phyloP scores from a whole-genome alignment of 495 filamentous ascomycete species.

The Neurospora terricola region DNA sequence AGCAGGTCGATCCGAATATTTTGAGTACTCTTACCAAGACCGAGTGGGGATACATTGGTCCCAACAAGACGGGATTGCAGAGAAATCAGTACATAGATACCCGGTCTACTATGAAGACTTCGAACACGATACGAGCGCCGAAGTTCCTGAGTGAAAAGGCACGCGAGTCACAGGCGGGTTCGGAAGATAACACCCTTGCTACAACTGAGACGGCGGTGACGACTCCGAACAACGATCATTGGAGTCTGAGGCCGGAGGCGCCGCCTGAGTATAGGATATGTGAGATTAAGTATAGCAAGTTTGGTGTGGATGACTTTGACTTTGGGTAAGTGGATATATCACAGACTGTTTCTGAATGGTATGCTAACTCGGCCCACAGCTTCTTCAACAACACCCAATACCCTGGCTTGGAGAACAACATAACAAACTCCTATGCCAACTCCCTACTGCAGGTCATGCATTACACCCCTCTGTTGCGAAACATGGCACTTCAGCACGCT shows the following conservation, averaged over 20 bases:
- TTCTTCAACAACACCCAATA: slow-evolving; percentile 87
- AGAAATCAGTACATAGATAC: slow-evolving; percentile 81
- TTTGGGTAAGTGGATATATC: slow-evolving; percentile 54
- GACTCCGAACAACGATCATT: slow-evolving; percentile 48
- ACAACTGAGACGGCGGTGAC: slow-evolving; percentile 55
- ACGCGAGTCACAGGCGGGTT: slow-evolving; percentile 49
- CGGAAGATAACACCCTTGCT: slow-evolving; percentile 33
- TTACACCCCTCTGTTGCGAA: slow-evolving; percentile 80
- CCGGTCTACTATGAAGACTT: slow-evolving; percentile 45
- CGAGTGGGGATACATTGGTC: slow-evolving; percentile 64
- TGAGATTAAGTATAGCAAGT: slow-evolving; percentile 95
- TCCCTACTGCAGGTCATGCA: slow-evolving; percentile 83
- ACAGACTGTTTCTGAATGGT: neutral
- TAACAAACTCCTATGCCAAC: slow-evolving; percentile 92
- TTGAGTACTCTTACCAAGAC: slow-evolving; percentile 55
- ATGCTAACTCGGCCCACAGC: slow-evolving; percentile 31
- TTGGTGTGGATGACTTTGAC: slow-evolving; percentile 96
- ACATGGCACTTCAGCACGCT: slow-evolving; percentile 82
- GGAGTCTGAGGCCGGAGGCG: slow-evolving; percentile 59
- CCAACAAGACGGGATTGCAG: slow-evolving; percentile 60
- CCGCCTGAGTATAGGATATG: slow-evolving; percentile 79
- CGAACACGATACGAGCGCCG: slow-evolving; percentile 49
- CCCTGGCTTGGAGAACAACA: slow-evolving; percentile 91
- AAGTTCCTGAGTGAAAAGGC: slow-evolving; percentile 93
- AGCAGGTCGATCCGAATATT: slow-evolving; percentile 63